These are phyloP conservation scores for Carex myosuroides DNA, from an alignment of 176 grass and related monocot species.

Conservation along the genomic window DNA sequence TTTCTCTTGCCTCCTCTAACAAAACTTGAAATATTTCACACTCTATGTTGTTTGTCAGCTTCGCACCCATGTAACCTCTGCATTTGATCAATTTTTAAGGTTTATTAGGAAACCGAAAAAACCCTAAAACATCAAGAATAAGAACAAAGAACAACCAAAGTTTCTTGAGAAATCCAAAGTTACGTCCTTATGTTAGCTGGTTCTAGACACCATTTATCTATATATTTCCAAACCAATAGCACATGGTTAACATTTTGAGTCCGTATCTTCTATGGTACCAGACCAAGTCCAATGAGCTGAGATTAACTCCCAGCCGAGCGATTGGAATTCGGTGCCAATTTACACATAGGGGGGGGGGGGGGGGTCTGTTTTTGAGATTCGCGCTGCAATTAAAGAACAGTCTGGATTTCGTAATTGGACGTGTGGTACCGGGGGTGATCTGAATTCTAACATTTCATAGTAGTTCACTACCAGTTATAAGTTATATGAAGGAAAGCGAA, in stretches of 20 bases:
- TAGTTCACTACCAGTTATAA: background rate
- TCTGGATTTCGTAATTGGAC: too few species aligned
- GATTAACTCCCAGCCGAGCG: too few species aligned
- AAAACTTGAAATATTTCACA: slow-evolving; percentile 95
- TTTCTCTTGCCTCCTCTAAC: slow-evolving; percentile 80
- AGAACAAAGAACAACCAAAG: background rate
- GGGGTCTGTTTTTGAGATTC: too few species aligned
- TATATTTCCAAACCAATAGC: background rate
- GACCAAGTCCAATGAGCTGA: too few species aligned
- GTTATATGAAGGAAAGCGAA: background rate
- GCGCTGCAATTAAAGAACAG: too few species aligned
- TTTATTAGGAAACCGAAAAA: background rate
- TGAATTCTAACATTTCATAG: background rate
- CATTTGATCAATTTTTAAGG: background rate
- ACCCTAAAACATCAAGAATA: background rate
- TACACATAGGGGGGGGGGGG: too few species aligned
- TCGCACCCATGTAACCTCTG: slow-evolving; percentile 90
- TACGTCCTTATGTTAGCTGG: background rate
- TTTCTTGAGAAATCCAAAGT: background rate
- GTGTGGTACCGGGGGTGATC: too few species aligned
- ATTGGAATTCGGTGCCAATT: too few species aligned
- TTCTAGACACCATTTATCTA: too few species aligned
- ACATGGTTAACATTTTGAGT: background rate
- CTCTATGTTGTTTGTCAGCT: slow-evolving; percentile 89
- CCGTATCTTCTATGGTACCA: too few species aligned